Evolutionary conservation across 208 protist genomes (phyloP).

Genomic region (Trypanosoma theileri): DNA sequence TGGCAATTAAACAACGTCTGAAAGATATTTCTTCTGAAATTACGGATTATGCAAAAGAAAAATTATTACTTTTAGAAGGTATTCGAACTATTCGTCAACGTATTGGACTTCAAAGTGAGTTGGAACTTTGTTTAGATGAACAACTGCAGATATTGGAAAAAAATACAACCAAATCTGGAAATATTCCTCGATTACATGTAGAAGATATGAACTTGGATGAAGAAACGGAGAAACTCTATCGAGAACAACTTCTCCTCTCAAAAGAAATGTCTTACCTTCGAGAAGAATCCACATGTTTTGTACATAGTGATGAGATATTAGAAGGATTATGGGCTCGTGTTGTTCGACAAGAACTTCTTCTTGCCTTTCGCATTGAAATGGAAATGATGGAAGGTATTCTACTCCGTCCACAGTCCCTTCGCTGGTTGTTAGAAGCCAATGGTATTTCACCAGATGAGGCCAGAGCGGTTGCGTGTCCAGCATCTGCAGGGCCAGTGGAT

Average conservation of each 20-base stretch:
- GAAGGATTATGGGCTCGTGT: slow-evolving; percentile 82
- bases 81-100: slow-evolving; percentile 63
- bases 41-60: slow-evolving; percentile 38
- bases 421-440: slow-evolving; percentile 14
- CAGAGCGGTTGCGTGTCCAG: background rate
- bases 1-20: slow-evolving; percentile 60
- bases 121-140: slow-evolving; percentile 67
- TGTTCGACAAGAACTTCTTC: slow-evolving; percentile 79
- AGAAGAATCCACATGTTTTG: slow-evolving; percentile 74
- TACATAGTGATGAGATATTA: slow-evolving; percentile 61
- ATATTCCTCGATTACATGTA: background rate
- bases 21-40: slow-evolving; percentile 58
- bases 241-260: slow-evolving; percentile 71
- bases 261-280: slow-evolving; percentile 72
- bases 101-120: slow-evolving; percentile 49
- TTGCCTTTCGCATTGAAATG: slow-evolving; percentile 52
- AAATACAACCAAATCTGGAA: background rate
- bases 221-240: slow-evolving; percentile 64
- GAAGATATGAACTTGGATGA: slow-evolving; percentile 39
- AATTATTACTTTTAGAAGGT: slow-evolving; percentile 39
- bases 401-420: slow-evolving; percentile 33
- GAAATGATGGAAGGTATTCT: slow-evolving; percentile 73
- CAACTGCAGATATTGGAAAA: slow-evolving; percentile 45
- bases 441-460: slow-evolving; percentile 1
- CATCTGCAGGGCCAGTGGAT: background rate